phyloP scores from a whole-genome alignment of 2,329 filamentous ascomycete species.

The Beauveria varroae region DNA sequence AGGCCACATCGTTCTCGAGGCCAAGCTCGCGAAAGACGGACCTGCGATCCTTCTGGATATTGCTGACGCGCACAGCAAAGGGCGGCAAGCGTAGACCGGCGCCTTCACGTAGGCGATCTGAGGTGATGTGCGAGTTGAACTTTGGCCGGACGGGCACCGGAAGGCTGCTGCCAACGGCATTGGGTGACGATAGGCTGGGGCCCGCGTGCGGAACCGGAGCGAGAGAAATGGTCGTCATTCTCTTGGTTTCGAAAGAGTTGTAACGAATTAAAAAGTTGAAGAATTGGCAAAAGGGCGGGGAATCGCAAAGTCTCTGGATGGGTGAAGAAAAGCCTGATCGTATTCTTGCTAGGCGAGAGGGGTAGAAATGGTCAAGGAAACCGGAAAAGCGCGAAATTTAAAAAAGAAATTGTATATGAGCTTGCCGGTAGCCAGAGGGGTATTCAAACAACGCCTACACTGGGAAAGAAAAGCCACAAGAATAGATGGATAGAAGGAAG shows the following conservation, averaged over 20 bases:
- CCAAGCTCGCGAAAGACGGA: constrained; percentile 48
- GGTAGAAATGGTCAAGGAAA: no score
- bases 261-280: no score
- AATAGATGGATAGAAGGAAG: background rate
- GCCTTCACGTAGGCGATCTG: constrained; percentile 44
- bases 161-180: constrained; percentile 3
- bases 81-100: constrained; percentile 29
- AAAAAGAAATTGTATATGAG: background rate
- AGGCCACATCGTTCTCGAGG: constrained; percentile 28
- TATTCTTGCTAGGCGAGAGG: no score
- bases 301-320: background rate
- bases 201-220: constrained; percentile 1
- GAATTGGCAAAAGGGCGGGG: background rate
- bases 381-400: no score
- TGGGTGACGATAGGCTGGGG: constrained; percentile 2
- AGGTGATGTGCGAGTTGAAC: constrained; percentile 44
- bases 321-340: background rate
- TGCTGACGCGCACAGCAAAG: constrained; percentile 33
- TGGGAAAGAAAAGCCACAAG: background rate
- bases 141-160: constrained; percentile 30
- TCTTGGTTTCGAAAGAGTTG: background rate
- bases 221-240: background rate
- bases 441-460: background rate
- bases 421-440: background rate
- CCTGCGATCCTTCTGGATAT: constrained; percentile 41